Percentiles rank a stretch among this genome's conserved stretches.
These are phyloP conservation scores for Suillus tomentosus DNA, from an alignment of 768 basidiomycete species.

Conservation along the genomic window DNA sequence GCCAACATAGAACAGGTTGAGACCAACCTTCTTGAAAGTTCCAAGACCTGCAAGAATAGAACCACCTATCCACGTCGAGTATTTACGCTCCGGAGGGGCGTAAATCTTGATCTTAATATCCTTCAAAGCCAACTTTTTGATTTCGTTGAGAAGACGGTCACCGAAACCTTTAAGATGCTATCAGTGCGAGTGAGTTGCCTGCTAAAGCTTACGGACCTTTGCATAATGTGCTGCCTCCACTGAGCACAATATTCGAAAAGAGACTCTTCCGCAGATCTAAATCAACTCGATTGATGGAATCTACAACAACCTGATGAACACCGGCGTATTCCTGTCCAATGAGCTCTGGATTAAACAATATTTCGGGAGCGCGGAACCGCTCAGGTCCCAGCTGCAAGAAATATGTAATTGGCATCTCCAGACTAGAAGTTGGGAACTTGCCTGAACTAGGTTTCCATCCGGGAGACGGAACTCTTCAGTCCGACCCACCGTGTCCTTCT, in stretches of 20 bases:
- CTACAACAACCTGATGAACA: constrained; percentile 98
- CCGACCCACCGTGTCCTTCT: constrained; percentile 81
- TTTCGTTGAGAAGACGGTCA: constrained; percentile 93
- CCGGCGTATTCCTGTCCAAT: constrained; percentile 96
- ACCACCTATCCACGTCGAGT: constrained; percentile 96
- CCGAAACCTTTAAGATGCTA: constrained; percentile 70
- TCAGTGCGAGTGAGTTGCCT: constrained; percentile 21
- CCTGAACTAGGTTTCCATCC: constrained; percentile 92
- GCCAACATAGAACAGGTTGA: constrained; percentile 16
- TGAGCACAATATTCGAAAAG: constrained; percentile 95
- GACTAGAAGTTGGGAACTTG: constrained; percentile 36
- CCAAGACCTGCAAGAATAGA: constrained; percentile 94
- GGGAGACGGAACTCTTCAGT: constrained; percentile 90
- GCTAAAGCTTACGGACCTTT: constrained; percentile 57
- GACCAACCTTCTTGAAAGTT: constrained; percentile 92
- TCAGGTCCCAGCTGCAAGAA: constrained; percentile 80
- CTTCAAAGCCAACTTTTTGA: constrained; percentile 92
- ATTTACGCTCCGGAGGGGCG: constrained; percentile 98
- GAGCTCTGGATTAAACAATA: constrained; percentile 95
- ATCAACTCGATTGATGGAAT: constrained; percentile 95
- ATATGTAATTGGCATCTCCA: constrained; percentile 18
- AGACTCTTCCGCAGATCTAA: constrained; percentile 93
- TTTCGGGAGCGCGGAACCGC: constrained; percentile 95
- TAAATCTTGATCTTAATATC: constrained; percentile 99
- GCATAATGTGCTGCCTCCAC: constrained; percentile 95